phyloP scores from a whole-genome alignment of 2,329 filamentous ascomycete species.

The Emergomyces africanus region DNA sequence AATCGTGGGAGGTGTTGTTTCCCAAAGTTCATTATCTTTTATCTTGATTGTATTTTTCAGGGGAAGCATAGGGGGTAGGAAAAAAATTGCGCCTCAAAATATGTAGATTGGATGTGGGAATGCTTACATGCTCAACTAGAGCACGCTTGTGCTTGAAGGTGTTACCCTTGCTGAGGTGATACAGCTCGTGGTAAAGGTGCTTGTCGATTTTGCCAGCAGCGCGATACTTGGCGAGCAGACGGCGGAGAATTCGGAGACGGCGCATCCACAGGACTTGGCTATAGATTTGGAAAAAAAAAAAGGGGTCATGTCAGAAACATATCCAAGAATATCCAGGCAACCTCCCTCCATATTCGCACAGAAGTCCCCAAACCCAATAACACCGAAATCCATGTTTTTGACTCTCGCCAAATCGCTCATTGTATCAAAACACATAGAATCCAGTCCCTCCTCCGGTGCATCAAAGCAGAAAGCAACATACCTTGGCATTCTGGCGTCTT shows the following conservation, averaged over 20 bases:
- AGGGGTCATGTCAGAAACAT: constrained; percentile 18
- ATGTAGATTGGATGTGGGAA: constrained; percentile 6
- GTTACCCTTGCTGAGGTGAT: constrained; percentile 99
- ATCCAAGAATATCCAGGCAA: not conserved
- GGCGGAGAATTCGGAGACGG: constrained; percentile 96
- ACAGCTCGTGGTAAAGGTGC: constrained; percentile 99
- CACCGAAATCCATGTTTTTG: not conserved
- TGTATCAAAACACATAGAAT: not conserved
- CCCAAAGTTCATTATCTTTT: not conserved
- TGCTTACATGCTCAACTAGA: constrained; percentile 96
- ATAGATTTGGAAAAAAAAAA: constrained; percentile 21
- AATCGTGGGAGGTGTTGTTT: not conserved
- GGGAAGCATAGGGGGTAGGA: not conserved
- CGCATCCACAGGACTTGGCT: constrained; percentile 99
- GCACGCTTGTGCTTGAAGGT: constrained; percentile 99
- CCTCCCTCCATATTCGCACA: not conserved
- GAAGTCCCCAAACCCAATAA: not conserved
- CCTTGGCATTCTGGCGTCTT: constrained; percentile 98
- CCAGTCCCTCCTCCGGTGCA: not conserved
- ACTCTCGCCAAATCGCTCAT: not conserved
- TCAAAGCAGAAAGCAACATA: constrained; percentile 38
- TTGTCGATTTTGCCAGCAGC: constrained; percentile 99
- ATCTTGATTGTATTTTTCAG: too few relatives aligned
- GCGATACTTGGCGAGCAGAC: constrained; percentile 99
- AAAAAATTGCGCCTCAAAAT: not conserved